phyloP scores from a whole-genome alignment of 2,329 filamentous ascomycete species.

The Pyrenophora seminiperda region DNA sequence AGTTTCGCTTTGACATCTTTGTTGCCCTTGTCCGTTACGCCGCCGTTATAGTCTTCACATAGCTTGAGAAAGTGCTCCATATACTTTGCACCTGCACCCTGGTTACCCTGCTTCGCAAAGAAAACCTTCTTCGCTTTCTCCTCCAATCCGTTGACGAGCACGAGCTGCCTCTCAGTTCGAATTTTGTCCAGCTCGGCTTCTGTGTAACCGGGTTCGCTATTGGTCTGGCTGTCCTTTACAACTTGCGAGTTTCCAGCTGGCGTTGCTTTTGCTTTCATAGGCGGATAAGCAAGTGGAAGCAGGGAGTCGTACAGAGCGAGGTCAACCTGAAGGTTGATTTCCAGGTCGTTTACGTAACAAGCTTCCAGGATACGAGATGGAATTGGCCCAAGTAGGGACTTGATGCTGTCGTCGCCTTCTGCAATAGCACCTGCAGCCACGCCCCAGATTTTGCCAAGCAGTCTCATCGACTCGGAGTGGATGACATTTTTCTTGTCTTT shows the following conservation, averaged over 20 bases:
- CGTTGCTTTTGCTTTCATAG: slow-evolving; percentile 62
- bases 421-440: slow-evolving; percentile 87
- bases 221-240: slow-evolving; percentile 61
- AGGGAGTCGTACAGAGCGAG: slow-evolving; percentile 84
- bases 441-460: slow-evolving; percentile 89
- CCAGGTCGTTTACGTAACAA: slow-evolving; percentile 86
- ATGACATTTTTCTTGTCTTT: slow-evolving; percentile 84
- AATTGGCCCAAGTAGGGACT: slow-evolving; percentile 75
- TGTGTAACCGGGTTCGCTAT: slow-evolving; percentile 50
- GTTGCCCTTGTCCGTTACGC: slow-evolving; percentile 73
- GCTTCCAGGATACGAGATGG: slow-evolving; percentile 85
- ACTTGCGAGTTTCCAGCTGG: slow-evolving; percentile 64
- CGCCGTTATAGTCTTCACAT: slow-evolving; percentile 91
- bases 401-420: slow-evolving; percentile 77
- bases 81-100: slow-evolving; percentile 73
- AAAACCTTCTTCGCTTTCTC: slow-evolving; percentile 81
- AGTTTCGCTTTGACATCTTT: slow-evolving; percentile 72
- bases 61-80: slow-evolving; percentile 76
- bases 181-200: slow-evolving; percentile 72
- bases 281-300: slow-evolving; percentile 86
- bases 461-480: slow-evolving; percentile 82
- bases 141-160: slow-evolving; percentile 80
- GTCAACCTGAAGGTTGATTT: slow-evolving; percentile 84
- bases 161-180: slow-evolving; percentile 80
- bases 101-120: slow-evolving; percentile 80